Base-by-base conservation (phyloP, 306 rosid genomes). In the Cyamopsis tetragonoloba region DNA sequence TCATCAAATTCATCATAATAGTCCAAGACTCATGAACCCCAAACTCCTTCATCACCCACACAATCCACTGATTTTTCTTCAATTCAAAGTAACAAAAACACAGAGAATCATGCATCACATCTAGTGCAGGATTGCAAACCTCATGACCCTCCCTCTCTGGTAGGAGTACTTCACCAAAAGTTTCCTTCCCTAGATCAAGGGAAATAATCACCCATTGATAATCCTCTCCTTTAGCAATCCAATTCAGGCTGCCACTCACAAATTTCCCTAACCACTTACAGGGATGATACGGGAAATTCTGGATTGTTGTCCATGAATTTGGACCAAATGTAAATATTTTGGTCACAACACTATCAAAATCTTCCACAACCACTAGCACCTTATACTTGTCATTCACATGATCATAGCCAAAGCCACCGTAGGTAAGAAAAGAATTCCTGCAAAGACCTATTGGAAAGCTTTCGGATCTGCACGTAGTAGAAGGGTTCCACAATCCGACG, bases 401-500 rank as follows among this genome's bases (percentile, higher is more conserved):
- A 64, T 77, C 77, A 27, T 70, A 54, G 4, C 69, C 82, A 15
- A 78, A 78, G 2, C 70, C 78, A 46, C 13, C 1, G 8, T 1
- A 0, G 0, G 1, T 9, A 0, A 5, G 0, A 0, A 0, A 0
- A 10, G 3, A 6, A 10, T 4, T n/a, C n/a, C n/a, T n/a, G 3
- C 3, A 15, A 44, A 44, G 1, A 46, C 5, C 26, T 1, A 0
- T 20, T 23, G 70, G 55, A 0, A 31, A 44, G 10, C 1, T 27
- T 51, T 63, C 2, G 31, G 55, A 62, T 9, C 3, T 10, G 7
- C 28, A 39, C 18, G 55, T 13, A 3, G 53, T 54, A 7, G 38
- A 43, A 15, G 72, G 77, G 38, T 77, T 77, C 73, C 68, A 77
- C 62, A 77, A 51, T 24, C 2, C 12, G 4, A 60, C 53, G 49